A percentile compares a stretch with the other conserved stretches of the same genome.
Conservation (phyloP, 495 filamentous ascomycete genomes). For the Xylaria curta region DNA sequence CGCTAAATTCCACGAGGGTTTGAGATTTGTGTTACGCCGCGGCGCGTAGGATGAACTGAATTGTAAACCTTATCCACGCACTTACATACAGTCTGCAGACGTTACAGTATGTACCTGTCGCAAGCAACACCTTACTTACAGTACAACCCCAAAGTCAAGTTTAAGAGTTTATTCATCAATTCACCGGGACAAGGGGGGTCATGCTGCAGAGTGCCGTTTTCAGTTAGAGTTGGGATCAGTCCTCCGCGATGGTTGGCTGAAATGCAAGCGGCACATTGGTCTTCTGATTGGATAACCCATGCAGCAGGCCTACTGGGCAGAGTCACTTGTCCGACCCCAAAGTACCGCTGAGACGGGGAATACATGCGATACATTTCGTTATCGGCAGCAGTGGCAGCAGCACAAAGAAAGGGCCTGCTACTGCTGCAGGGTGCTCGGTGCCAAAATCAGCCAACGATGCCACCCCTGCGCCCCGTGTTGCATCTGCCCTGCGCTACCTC, state of each 20-base stretch:
- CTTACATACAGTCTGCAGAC: not conserved
- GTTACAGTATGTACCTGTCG: not conserved
- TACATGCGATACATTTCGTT: conserved; percentile 32
- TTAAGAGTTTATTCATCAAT: not conserved
- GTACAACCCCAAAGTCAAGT: not conserved
- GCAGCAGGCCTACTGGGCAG: not conserved
- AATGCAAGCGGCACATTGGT: not conserved
- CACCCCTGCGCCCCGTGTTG: conserved; percentile 28
- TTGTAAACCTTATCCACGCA: not conserved
- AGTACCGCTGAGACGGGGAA: conserved; percentile 31
- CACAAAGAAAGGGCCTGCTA: too few species aligned
- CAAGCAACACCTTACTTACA: too few species aligned
- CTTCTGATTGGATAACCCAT: conserved; percentile 17
- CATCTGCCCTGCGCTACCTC: conserved; percentile 30
- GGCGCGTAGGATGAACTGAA: not conserved
- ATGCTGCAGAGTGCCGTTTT: conserved; percentile 9
- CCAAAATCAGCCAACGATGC: conserved; percentile 30
- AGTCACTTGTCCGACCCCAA: conserved; percentile 29
- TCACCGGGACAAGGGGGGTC: not conserved
- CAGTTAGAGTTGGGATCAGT: not conserved
- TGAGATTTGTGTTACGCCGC: not conserved
- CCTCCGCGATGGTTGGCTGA: conserved; percentile 3
- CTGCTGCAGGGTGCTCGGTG: conserved; percentile 12
- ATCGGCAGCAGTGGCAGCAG: too few species aligned
- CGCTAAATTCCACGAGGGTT: not conserved